These are phyloP conservation scores for Nosema muscidifuracis DNA, from an alignment of 371 early-diverging fungal genomes.

Conservation along the genomic window DNA sequence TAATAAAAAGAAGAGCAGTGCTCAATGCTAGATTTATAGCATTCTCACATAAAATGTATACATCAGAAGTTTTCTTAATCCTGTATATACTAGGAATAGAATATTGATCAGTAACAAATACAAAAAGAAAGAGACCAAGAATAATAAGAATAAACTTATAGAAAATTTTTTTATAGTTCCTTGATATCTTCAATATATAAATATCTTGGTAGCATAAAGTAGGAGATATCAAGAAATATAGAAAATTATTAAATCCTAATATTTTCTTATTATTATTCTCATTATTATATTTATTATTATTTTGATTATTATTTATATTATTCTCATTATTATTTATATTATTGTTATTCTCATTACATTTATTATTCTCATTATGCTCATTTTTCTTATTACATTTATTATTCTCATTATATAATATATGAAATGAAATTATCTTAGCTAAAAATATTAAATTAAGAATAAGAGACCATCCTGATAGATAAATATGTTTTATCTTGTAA, in stretches of 20 bases:
- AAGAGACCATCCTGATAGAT: conserved; percentile 33
- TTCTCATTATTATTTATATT: neutral
- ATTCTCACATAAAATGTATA: conserved; percentile 24
- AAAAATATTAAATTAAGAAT: conserved; percentile 4
- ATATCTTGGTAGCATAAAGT: conserved; percentile 34
- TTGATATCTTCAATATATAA: neutral
- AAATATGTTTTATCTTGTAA: conserved; percentile 22
- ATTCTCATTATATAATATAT: neutral
- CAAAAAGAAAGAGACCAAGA: conserved; percentile 30
- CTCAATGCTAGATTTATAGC: conserved; percentile 37
- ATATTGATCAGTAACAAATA: conserved; percentile 55
- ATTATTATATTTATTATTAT: too few relatives aligned
- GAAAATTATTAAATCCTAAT: conserved; percentile 18
- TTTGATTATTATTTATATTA: neutral
- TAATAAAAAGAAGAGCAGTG: conserved; percentile 65
- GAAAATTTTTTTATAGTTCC: conserved; percentile 15
- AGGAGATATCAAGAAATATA: conserved; percentile 45
- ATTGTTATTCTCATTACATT: neutral
- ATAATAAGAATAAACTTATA: neutral
- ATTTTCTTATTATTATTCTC: neutral
- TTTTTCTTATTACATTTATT: neutral
- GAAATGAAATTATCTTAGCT: conserved; percentile 35
- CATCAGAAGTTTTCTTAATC: neutral
- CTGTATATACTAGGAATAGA: conserved; percentile 50
- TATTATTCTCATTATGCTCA: neutral